phyloP scores from a whole-genome alignment of 345 rosid species.

The Psidium guajava region DNA sequence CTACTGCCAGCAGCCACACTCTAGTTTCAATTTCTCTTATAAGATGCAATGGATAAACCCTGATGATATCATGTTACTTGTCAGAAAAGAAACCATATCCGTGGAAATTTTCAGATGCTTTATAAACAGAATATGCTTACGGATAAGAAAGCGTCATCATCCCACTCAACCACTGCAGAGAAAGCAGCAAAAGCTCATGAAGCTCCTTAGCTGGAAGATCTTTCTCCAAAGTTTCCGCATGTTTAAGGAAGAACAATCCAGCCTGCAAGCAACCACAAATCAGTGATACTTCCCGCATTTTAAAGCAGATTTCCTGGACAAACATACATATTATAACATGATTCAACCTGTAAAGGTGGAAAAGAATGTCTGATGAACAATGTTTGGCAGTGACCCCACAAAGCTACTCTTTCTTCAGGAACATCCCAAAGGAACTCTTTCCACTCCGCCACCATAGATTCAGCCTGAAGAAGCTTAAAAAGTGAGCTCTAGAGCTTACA shows the following conservation, averaged over 20 bases:
- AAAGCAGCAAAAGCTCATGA: slow-evolving; percentile 74
- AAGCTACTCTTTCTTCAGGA: slow-evolving; percentile 94
- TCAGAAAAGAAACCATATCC: slow-evolving; percentile 9
- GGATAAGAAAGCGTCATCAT: slow-evolving; percentile 64
- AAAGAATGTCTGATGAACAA: slow-evolving; percentile 81
- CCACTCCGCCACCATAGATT: slow-evolving; percentile 99
- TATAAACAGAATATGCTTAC: slow-evolving; percentile 38
- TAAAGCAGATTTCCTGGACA: slow-evolving; percentile 3
- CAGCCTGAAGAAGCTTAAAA: slow-evolving; percentile 46
- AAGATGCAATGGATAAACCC: slow-evolving; percentile 89
- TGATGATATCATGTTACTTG: slow-evolving; percentile 21
- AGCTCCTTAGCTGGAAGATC: slow-evolving; percentile 93
- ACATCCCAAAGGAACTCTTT: slow-evolving; percentile 99
- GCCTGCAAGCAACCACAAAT: slow-evolving; percentile 42
- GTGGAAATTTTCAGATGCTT: neutral
- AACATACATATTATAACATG: neutral
- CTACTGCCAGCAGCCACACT: slow-evolving; percentile 96
- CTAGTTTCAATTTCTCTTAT: slow-evolving; percentile 94
- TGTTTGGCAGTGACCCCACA: slow-evolving; percentile 97
- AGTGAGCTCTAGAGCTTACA: neutral
- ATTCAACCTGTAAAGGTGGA: slow-evolving; percentile 70
- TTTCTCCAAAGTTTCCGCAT: slow-evolving; percentile 91
- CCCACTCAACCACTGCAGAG: slow-evolving; percentile 97
- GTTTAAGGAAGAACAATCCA: slow-evolving; percentile 86
- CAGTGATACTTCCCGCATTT: neutral